A percentile compares a stretch with the other conserved stretches of the same genome.
These are phyloP conservation scores for Gossypium trilobum DNA, from an alignment of 441 rosid genomes.

Conservation along the genomic window DNA sequence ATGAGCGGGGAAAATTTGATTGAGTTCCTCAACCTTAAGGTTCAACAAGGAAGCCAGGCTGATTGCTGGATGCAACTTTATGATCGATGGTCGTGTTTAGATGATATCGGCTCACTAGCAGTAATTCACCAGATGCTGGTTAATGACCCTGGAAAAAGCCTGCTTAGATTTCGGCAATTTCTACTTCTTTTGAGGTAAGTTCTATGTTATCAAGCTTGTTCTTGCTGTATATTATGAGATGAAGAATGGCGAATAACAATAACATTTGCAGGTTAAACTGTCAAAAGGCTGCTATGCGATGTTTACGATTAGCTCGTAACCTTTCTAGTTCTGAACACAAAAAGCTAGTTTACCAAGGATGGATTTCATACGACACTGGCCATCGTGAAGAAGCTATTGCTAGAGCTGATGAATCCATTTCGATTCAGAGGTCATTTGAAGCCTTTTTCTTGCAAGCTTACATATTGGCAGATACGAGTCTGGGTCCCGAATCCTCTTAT, in stretches of 20 bases:
- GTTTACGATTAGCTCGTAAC: slow-evolving; percentile 49
- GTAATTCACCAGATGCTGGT: slow-evolving; percentile 53
- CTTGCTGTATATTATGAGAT: too few species aligned
- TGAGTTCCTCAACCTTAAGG: slow-evolving; percentile 33
- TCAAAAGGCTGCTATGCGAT: slow-evolving; percentile 55
- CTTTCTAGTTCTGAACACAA: slow-evolving; percentile 42
- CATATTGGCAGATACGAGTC: slow-evolving; percentile 41
- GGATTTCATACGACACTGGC: slow-evolving; percentile 59
- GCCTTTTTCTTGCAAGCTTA: slow-evolving; percentile 66
- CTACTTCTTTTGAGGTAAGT: slow-evolving; percentile 55
- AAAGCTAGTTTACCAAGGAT: slow-evolving; percentile 55
- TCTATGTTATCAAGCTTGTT: not conserved
- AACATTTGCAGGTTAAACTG: slow-evolving; percentile 41
- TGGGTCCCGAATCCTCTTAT: slow-evolving; percentile 35
- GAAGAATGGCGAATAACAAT: not conserved
- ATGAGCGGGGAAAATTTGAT: slow-evolving; percentile 39
- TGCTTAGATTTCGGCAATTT: slow-evolving; percentile 56
- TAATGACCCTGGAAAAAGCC: slow-evolving; percentile 50
- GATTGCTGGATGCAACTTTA: slow-evolving; percentile 62
- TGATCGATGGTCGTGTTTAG: slow-evolving; percentile 58
- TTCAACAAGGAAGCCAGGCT: slow-evolving; percentile 34
- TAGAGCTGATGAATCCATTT: slow-evolving; percentile 53
- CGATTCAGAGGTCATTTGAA: slow-evolving; percentile 52
- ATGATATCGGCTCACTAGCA: slow-evolving; percentile 61
- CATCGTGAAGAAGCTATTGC: slow-evolving; percentile 51